Conservation (phyloP, 345 rosid genomes). For the Salix koriyanagi region DNA sequence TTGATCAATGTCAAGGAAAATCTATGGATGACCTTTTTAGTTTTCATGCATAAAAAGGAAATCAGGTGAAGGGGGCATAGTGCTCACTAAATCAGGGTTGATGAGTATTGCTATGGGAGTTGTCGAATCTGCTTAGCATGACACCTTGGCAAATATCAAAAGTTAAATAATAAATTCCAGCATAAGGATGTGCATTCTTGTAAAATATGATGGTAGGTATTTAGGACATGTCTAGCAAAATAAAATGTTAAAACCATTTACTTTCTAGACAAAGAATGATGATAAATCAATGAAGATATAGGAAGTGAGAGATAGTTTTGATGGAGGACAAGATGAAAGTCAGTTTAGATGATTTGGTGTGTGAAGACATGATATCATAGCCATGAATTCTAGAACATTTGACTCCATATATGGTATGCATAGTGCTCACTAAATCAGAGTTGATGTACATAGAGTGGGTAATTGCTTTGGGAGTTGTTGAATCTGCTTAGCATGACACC, state of each 20-base stretch:
- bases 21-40: neutral
- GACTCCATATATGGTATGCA: neutral
- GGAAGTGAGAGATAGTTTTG: neutral
- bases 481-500: neutral
- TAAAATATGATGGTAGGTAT: neutral
- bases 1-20: neutral
- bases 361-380: neutral
- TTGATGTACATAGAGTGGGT: neutral
- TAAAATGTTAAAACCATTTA: neutral
- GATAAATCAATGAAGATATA: neutral
- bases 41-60: neutral
- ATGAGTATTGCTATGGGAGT: neutral
- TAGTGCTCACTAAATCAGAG: neutral
- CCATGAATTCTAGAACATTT: neutral
- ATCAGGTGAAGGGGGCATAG: neutral
- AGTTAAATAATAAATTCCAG: neutral
- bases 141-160: neutral
- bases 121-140: neutral
- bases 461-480: neutral
- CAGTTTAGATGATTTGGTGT: neutral
- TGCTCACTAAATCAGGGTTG: neutral
- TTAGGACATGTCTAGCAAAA: neutral
- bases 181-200: neutral
- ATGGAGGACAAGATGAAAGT: neutral
- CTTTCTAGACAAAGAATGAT: neutral